Conservation (phyloP, 2,329 filamentous ascomycete genomes). For the Sclerotiophoma versabilis region DNA sequence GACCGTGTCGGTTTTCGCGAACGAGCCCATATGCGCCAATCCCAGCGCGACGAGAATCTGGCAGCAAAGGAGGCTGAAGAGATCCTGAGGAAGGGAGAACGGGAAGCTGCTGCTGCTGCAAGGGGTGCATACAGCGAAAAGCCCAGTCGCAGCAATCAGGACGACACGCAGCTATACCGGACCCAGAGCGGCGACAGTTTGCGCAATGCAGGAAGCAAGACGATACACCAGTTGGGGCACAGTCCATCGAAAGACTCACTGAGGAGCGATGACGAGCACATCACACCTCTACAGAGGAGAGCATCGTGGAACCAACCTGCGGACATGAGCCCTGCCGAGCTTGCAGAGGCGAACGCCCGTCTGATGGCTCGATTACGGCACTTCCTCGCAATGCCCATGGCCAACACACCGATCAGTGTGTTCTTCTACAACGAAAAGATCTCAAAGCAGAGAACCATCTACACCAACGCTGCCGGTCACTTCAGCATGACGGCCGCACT, state of each 20-base stretch:
- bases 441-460: slow-evolving; percentile 83
- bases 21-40: slow-evolving; percentile 58
- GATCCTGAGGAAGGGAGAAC: slow-evolving; percentile 75
- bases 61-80: slow-evolving; percentile 78
- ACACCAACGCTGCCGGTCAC: slow-evolving; percentile 88
- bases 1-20: slow-evolving; percentile 45
- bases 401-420: slow-evolving; percentile 79
- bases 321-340: slow-evolving; percentile 77
- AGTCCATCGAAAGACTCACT: slow-evolving; percentile 38
- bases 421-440: slow-evolving; percentile 92
- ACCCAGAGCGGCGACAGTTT: slow-evolving; percentile 43
- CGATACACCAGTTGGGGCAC: slow-evolving; percentile 32
- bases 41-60: slow-evolving; percentile 66
- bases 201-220: slow-evolving; percentile 25
- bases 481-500: slow-evolving; percentile 81
- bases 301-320: slow-evolving; percentile 59
- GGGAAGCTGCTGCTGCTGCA: slow-evolving; percentile 73
- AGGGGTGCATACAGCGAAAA: slow-evolving; percentile 77
- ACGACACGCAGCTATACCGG: slow-evolving; percentile 49
- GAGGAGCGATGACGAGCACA: slow-evolving; percentile 33
- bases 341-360: slow-evolving; percentile 81
- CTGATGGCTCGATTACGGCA: slow-evolving; percentile 87
- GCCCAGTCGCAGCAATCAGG: slow-evolving; percentile 58
- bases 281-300: slow-evolving; percentile 55
- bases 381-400: slow-evolving; percentile 85